Base-by-base conservation (phyloP, 345 rosid species). In the Pistacia vera region DNA sequence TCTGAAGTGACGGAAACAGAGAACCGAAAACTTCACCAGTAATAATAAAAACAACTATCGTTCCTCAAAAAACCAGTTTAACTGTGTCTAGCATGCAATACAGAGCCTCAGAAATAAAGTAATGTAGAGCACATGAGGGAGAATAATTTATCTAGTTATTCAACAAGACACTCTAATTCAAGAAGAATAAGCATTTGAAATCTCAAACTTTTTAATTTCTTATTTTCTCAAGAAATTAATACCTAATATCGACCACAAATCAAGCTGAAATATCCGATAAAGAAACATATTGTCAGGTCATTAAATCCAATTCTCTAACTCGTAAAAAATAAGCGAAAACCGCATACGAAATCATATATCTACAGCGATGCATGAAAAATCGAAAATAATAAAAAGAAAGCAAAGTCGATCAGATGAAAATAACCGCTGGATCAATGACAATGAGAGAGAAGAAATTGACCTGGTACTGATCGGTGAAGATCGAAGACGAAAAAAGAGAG, bases 391-490 rank as follows among this genome's bases (percentile, higher is more conserved):
- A 63, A 35, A 63, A 7, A 9, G 20, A 63, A 46, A 17, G 4
- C 51, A 9, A 35, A 7, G 5, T 38, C n/a, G n/a, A 8, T 64
- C 8, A 63, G 49, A 64, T 35, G 49, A 66, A 66, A 66, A 48
- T 4, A 36, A 71, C 41, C 51, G 11, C 36, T n/a, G 48, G 52
- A 55, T 55, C 52, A 5, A 52, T 11, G 20, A 8, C 51, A 63
- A 63, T 7, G 48, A 63, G 48, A 63, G 48, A 36, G 48, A 58
- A 55, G 38, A 54, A 11, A 55, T 57, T 38, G 17, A 75, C 71
- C 65, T 65, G 57, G 25, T 8, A 64, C 65, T 2, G 66, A 44
- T 70, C 52, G 75, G 56, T 22, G 73, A 77, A 4, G 38, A 52
- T 70, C 64, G 66, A 70, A 41, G 57, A 36, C 18, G 7, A 62